A percentile compares a stretch with the other conserved stretches of the same genome.
Evolutionary conservation across 2,329 filamentous ascomycete genomes (phyloP).

Genomic region (Arthrinium phaeospermum): DNA sequence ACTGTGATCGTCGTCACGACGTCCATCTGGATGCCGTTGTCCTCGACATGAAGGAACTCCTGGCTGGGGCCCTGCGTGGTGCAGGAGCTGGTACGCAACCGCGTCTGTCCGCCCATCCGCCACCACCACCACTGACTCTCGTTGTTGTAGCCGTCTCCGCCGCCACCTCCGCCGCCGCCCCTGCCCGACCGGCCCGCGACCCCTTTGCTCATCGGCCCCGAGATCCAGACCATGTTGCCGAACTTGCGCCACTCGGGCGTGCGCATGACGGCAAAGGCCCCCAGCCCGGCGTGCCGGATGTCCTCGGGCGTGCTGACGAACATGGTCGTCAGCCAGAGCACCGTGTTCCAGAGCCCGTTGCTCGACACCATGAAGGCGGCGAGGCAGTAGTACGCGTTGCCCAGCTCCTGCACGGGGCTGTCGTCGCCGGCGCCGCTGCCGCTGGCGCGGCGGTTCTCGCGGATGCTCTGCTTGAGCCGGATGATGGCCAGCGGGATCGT

Average conservation of each 20-base stretch:
- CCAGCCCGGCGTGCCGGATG: slow-evolving; percentile 26
- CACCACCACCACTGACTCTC: slow-evolving; percentile 22
- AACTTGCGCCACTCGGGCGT: slow-evolving; percentile 23
- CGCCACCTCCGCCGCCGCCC: not conserved
- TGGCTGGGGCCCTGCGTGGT: not conserved
- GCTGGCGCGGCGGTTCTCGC: not conserved
- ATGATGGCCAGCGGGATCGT: slow-evolving; percentile 26
- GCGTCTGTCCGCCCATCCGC: slow-evolving; percentile 26
- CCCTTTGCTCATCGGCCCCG: slow-evolving; percentile 19
- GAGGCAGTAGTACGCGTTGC: slow-evolving; percentile 23
- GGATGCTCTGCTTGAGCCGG: slow-evolving; percentile 19
- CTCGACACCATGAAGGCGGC: slow-evolving; percentile 25
- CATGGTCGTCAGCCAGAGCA: slow-evolving; percentile 30
- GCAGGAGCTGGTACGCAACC: not conserved
- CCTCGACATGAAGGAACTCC: slow-evolving; percentile 17
- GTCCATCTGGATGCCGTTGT: slow-evolving; percentile 25
- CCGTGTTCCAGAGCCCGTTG: slow-evolving; percentile 28
- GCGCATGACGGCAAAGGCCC: slow-evolving; percentile 27
- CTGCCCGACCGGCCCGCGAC: not conserved
- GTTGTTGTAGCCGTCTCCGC: not conserved
- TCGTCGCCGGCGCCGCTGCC: no score
- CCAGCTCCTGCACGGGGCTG: not conserved
- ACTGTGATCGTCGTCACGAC: slow-evolving; percentile 24
- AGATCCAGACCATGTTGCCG: slow-evolving; percentile 26
- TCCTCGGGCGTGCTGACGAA: slow-evolving; percentile 26